Evolutionary conservation across 31 red algal species (phyloP), one percentile per base, ranked within the genome.

Genomic region (Asparagopsis taxiformis): DNA sequence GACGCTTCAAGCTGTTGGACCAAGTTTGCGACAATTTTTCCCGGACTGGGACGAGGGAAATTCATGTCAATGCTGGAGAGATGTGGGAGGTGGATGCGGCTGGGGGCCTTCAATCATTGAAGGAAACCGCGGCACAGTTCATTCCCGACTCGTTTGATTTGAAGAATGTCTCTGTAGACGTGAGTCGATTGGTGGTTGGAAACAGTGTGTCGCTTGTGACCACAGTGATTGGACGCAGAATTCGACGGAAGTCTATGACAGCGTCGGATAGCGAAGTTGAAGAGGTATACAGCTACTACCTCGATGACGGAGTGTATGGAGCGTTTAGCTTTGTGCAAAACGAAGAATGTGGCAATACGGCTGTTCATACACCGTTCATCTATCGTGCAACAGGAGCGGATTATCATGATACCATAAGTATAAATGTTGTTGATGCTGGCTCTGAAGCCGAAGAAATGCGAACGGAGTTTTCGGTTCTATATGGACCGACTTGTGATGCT

Each of bases 401-500:
- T 24, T 23, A 28, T 51, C 52, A 56, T 36, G 1, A 65, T 22
- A 32, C 55, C 34, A 28, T n/a, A n/a, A n/a, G n/a, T n/a, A n/a
- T n/a, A n/a, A n/a, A n/a, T n/a, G 37, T 55, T 23, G 59, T 49
- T 3, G 59, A 41, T 36, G 39, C 28, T 16, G 50, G 52, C n/a
- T 22, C 25, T 5, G 59, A 35, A 17, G 59, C 25, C 7, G 59
- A 35, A 30, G 22, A 29, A n/a, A 69, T n/a, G 51, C 25, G n/a
- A 24, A n/a, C 39, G 59, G 16, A 31, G 13, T 16, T 11, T 36
- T 56, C 72, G 21, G 62, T 68, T 37, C 49, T 87, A 28, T 92
- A 61, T 65, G 88, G 88, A 28, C 88, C 88, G 38, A 92, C 80
- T 22, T 84, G 88, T 38, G 88, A 92, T 60, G 36, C 59, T 3